Evolutionary conservation across 768 basidiomycete genomes (phyloP).

Genomic region (Fomitopsis serialis): DNA sequence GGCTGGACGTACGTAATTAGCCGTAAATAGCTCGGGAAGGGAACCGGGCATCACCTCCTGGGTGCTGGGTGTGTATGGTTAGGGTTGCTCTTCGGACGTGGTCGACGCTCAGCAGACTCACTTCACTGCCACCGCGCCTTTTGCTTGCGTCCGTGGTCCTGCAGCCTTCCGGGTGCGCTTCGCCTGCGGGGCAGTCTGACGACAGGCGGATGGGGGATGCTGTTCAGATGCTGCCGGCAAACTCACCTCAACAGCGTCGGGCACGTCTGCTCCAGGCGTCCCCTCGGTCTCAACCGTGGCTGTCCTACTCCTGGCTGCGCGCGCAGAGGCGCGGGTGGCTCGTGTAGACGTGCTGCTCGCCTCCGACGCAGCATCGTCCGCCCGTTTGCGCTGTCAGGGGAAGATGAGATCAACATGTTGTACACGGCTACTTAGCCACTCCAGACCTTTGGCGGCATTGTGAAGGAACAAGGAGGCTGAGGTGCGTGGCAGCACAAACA

Average conservation of each 20-base stretch:
- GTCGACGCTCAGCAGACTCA: background rate
- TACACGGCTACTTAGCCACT: background rate
- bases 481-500: background rate
- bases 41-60: conserved; percentile 10
- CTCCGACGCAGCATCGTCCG: conserved; percentile 12
- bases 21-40: conserved; percentile 1
- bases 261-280: background rate
- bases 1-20: conserved; percentile 1
- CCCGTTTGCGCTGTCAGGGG: conserved; percentile 51
- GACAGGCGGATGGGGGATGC: background rate
- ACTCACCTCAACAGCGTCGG: conserved; percentile 2
- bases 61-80: conserved; percentile 9
- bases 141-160: conserved; percentile 5
- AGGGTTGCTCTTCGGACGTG: conserved; percentile 3
- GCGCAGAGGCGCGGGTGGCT: conserved; percentile 17
- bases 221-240: background rate
- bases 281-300: background rate
- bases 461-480: background rate
- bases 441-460: conserved; percentile 23
- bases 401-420: background rate
- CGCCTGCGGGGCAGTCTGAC: conserved; percentile 9
- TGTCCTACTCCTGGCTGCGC: conserved; percentile 7
- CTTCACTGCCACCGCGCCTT: conserved; percentile 3
- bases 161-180: conserved; percentile 16
- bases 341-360: conserved; percentile 1